A percentile compares a stretch with the other conserved stretches of the same genome.
phyloP scores from a whole-genome alignment of 768 basidiomycete genomes.

The Galerina marginata region DNA sequence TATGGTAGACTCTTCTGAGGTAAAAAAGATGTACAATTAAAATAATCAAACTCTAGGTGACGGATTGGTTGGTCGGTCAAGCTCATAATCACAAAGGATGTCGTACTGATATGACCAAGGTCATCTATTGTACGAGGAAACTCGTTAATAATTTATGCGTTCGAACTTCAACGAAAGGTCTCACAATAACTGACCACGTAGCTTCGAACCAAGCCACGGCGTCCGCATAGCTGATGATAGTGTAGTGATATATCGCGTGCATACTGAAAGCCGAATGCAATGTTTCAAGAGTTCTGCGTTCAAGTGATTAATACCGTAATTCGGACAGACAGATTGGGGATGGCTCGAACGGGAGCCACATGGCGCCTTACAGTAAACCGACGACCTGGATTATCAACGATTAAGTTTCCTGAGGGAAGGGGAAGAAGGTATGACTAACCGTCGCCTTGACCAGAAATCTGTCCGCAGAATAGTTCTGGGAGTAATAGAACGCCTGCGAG shows the following conservation, averaged over 20 bases:
- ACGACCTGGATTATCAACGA: not conserved
- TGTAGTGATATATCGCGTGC: not conserved
- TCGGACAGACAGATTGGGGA: too few species aligned
- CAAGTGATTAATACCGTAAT: not conserved
- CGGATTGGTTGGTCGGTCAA: not conserved
- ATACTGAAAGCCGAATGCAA: not conserved
- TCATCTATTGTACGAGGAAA: too few species aligned
- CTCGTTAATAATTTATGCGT: too few species aligned
- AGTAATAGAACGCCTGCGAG: not conserved
- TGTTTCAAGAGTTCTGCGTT: not conserved
- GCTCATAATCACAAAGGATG: too few species aligned
- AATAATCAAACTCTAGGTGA: not conserved
- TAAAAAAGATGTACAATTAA: slow-evolving; percentile 3
- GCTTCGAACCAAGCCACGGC: too few species aligned
- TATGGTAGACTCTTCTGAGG: not conserved
- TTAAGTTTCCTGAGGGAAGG: not conserved
- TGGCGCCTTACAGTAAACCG: not conserved
- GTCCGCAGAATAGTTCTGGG: not conserved
- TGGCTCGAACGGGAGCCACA: too few species aligned
- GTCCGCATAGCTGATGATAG: not conserved
- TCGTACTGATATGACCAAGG: too few species aligned
- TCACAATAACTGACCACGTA: too few species aligned
- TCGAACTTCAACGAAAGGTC: too few species aligned
- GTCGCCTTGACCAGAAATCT: not conserved
- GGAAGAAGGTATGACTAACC: not conserved